Evolutionary conservation across 805 yeast genomes (phyloP), one percentile per base, ranked within the genome.

Genomic region (Saccharomycopsis sp.): DNA sequence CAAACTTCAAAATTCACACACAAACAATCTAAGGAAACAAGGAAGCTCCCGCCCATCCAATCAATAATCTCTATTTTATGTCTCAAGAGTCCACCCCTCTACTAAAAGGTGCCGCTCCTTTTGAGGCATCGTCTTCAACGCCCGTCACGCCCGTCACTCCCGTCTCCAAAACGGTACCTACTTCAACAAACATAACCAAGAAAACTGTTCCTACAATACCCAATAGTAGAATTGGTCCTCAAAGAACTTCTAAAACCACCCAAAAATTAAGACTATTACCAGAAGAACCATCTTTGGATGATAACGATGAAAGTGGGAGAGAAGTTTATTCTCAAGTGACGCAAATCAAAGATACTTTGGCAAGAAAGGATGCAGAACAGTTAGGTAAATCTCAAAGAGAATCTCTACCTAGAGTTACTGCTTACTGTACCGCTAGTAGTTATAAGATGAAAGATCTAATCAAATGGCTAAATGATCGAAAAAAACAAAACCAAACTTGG

Each of bases 401-500:
- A 26, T 62, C 86, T 46, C 67, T 92, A 41, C 97, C 98, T 3
- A 66, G 98, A 46, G 96, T 88, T 1, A 89, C 97, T 0, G 95
- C 96, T 2, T 92, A 87, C 56, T 89, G 97, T 61, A 89, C 97
- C 0, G 87, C 96, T 21, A 88, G 96, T 23, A 76, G 92, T 19
- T 92, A 88, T 55, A 76, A 75, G 49, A 84, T 92, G 94, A 74
- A 81, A 51, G 96, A 87, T 37, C 63, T 92, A 31, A 67, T 81
- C 36, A 66, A 89, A 52, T 89, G 95, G 88, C 61, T 92, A 39
- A 78, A 80, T 52, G 92, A 85, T 37, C 36, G 45, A 8, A 40
- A 44, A 26, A 70, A 86, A 18, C 82, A 76, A 54, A 63, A 82
- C 45, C 79, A 86, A 28, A 77, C 92, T 0, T 76, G 76, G 49